phyloP scores from a whole-genome alignment of 768 basidiomycete genomes.

The Asterophora lycoperdoides region DNA sequence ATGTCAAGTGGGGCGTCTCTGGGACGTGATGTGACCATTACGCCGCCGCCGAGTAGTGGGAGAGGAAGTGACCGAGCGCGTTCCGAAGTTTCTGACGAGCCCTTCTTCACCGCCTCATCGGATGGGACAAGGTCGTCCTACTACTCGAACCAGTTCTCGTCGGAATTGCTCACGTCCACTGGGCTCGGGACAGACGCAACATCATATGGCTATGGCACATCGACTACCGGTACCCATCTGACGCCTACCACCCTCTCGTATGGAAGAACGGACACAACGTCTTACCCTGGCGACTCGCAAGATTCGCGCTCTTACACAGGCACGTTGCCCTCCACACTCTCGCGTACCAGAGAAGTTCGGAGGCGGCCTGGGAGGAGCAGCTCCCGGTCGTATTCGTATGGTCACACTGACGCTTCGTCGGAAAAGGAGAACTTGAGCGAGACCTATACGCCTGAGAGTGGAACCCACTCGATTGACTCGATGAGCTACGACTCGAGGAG shows the following conservation, averaged over 20 bases:
- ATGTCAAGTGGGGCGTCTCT: slow-evolving; percentile 63
- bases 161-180: slow-evolving; percentile 26
- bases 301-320: slow-evolving; percentile 35
- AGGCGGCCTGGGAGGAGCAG: slow-evolving; percentile 41
- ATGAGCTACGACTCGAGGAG: slow-evolving; percentile 18
- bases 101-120: slow-evolving; percentile 35
- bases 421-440: slow-evolving; percentile 55
- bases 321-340: slow-evolving; percentile 51
- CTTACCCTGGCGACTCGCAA: slow-evolving; percentile 54
- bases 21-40: slow-evolving; percentile 36
- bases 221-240: slow-evolving; percentile 36
- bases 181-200: slow-evolving; percentile 26
- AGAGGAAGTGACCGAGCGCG: slow-evolving; percentile 29
- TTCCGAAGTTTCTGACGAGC: slow-evolving; percentile 33
- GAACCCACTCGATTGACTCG: slow-evolving; percentile 23
- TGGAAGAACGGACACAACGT: slow-evolving; percentile 48
- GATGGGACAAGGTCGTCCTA: slow-evolving; percentile 32
- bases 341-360: slow-evolving; percentile 55
- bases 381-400: slow-evolving; percentile 40
- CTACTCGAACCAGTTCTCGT: slow-evolving; percentile 30
- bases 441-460: slow-evolving; percentile 24
- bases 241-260: slow-evolving; percentile 50
- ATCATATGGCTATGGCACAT: slow-evolving; percentile 30
- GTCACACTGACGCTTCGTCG: slow-evolving; percentile 37
- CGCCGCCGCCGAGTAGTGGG: slow-evolving; percentile 37